These are phyloP conservation scores for Pichia eremophila DNA, from an alignment of 805 yeast species.

Conservation along the genomic window DNA sequence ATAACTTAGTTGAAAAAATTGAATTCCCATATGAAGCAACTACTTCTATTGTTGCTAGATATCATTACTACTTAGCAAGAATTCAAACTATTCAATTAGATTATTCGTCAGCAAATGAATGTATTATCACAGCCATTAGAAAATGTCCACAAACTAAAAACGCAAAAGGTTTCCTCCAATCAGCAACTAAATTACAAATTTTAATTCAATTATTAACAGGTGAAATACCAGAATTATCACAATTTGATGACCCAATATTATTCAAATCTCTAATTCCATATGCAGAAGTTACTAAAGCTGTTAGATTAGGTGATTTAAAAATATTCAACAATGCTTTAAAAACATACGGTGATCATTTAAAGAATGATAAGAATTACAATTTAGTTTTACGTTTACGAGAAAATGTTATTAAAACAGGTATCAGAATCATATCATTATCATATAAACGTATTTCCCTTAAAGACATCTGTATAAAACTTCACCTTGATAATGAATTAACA, in stretches of 20 bases:
- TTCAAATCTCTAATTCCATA: slow-evolving; percentile 68
- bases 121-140: slow-evolving; percentile 87
- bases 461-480: slow-evolving; percentile 88
- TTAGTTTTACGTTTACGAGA: slow-evolving; percentile 86
- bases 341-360: slow-evolving; percentile 51
- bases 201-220: slow-evolving; percentile 91
- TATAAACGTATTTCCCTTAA: slow-evolving; percentile 85
- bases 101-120: slow-evolving; percentile 84
- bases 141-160: slow-evolving; percentile 87
- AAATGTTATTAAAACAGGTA: slow-evolving; percentile 96
- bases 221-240: slow-evolving; percentile 84
- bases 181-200: slow-evolving; percentile 80
- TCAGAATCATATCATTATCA: slow-evolving; percentile 82
- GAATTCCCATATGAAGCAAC: slow-evolving; percentile 75
- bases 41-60: slow-evolving; percentile 84
- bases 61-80: slow-evolving; percentile 83
- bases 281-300: slow-evolving; percentile 82
- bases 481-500: slow-evolving; percentile 86
- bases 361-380: slow-evolving; percentile 72
- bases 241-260: slow-evolving; percentile 57
- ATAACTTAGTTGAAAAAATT: slow-evolving; percentile 79
- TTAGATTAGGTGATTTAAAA: slow-evolving; percentile 81
- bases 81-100: slow-evolving; percentile 87
- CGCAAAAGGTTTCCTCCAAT: slow-evolving; percentile 81
- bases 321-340: slow-evolving; percentile 64